Base-by-base conservation (phyloP, 139 green algal species). In the Trebouxia sp. region DNA sequence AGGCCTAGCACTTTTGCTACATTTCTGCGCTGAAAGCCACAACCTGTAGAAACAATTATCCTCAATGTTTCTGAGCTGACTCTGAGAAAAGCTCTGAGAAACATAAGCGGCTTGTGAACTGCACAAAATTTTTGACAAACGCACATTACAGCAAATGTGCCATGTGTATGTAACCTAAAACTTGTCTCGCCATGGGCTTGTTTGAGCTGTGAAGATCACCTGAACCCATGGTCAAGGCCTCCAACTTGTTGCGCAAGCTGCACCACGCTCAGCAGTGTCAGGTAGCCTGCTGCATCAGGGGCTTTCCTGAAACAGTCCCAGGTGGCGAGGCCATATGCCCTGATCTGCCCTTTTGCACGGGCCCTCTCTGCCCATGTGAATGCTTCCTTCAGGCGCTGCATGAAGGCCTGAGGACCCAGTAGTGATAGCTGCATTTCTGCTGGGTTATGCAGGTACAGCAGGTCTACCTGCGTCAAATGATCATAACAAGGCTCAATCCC, bases 381-480 rank as follows among this genome's bases (percentile, higher is more conserved):
- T 0, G 85, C 83, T 1, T 43, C 74, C 0, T 22, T 26, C 45
- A 94, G 79, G 8, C 82, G 74, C 41, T 76, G 4, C 56, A 87
- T 80, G 82, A 92, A 94, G 17, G 30, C 80, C 20, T 42, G 22
- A 24, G 47, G 47, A 12, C 88, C 88, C 43, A 90, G 32, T 11
- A 0, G 0, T 5, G 3, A 32, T 51, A 92, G 84, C 86, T 91
- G 87, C 65, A 81, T 80, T 83, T 95, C 90, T 1, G 87, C 90
- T 4, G 88, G 43, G 50, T 94, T 94, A 85, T 95, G 92, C 67
- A 95, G 67, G 80, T 94, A 95, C 30, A 95, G 67, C 42, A 95
- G 74, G 65, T 95, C 92, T 53, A 93, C 86, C 88, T 92, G 84
- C 45, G 67, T 10, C 1, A 0, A 42, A 37, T 5, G 15, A 15